Conservation (phyloP, 208 protist genomes). For the Crithidia expoeki region DNA sequence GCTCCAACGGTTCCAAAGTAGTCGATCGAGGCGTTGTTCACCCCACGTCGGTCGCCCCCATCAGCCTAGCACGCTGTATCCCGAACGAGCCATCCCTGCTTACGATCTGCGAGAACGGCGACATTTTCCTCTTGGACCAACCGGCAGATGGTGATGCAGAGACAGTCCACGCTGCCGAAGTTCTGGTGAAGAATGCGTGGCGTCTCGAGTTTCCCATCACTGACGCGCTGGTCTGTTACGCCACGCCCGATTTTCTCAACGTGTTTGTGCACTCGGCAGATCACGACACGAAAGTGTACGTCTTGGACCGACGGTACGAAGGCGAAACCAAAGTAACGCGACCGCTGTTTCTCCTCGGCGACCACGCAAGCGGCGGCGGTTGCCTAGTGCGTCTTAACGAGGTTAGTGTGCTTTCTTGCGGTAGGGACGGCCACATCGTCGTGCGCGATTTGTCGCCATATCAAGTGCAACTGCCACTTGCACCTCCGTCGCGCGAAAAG, state of each 20-base stretch:
- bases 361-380: slow-evolving; percentile 72
- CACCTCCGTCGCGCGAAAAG: slow-evolving; percentile 84
- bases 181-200: slow-evolving; percentile 67
- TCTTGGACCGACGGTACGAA: slow-evolving; percentile 65
- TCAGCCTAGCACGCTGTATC: slow-evolving; percentile 41
- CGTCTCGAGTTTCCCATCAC: slow-evolving; percentile 79
- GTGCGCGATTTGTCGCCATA: slow-evolving; percentile 76
- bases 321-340: slow-evolving; percentile 61
- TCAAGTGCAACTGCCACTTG: slow-evolving; percentile 54
- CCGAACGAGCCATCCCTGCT: slow-evolving; percentile 42
- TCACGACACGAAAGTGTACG: slow-evolving; percentile 87
- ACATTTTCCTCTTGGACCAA: slow-evolving; percentile 56
- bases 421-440: slow-evolving; percentile 63
- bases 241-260: slow-evolving; percentile 56
- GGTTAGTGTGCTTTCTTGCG: slow-evolving; percentile 58
- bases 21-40: slow-evolving; percentile 23
- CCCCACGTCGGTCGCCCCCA: slow-evolving; percentile 30
- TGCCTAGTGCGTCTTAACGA: slow-evolving; percentile 44
- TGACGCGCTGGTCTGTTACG: slow-evolving; percentile 55
- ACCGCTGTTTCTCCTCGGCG: slow-evolving; percentile 75
- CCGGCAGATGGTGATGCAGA: slow-evolving; percentile 31
- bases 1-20: not conserved
- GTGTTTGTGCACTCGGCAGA: slow-evolving; percentile 79
- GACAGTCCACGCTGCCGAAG: slow-evolving; percentile 32
- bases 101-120: slow-evolving; percentile 60